phyloP scores from a whole-genome alignment of 208 protist genomes.

The Leishmania arabica region DNA sequence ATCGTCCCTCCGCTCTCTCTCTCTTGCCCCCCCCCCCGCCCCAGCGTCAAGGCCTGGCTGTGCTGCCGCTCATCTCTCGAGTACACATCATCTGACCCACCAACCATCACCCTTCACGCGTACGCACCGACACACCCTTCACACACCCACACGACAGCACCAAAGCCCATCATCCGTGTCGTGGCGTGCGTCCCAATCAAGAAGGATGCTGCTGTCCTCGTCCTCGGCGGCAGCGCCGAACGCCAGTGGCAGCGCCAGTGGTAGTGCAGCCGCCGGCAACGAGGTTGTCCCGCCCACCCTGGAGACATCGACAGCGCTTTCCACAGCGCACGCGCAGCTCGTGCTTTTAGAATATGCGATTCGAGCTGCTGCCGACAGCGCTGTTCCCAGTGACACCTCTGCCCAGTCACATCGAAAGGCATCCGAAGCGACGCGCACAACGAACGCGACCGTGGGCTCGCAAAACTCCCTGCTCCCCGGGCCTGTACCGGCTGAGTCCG shows the following conservation, averaged over 20 bases:
- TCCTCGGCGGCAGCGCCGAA: not conserved
- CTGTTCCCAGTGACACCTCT: not conserved
- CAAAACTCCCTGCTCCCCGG: not conserved
- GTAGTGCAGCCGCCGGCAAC: not conserved
- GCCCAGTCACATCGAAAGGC: not conserved
- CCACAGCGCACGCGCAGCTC: constrained; percentile 28
- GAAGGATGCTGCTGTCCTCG: not conserved
- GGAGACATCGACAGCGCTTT: constrained; percentile 7
- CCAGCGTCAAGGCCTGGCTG: not conserved
- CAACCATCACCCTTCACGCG: not conserved
- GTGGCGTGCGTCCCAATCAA: not conserved
- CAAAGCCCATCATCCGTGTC: not conserved
- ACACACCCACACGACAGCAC: not conserved
- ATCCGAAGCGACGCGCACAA: not conserved
- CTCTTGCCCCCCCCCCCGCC: not conserved
- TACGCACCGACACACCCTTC: not conserved
- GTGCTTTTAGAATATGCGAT: constrained; percentile 18
- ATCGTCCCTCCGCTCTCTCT: not conserved
- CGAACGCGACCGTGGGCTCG: not conserved
- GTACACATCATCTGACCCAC: not conserved
- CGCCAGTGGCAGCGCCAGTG: not conserved
- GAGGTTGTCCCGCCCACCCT: not conserved
- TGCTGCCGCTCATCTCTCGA: not conserved
- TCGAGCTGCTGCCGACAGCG: constrained; percentile 7
- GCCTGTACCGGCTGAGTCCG: not conserved